Percentiles rank a stretch among this genome's conserved stretches.
These are phyloP conservation scores for Penicillium coprophilum DNA, from an alignment of 495 filamentous ascomycete species.

Conservation along the genomic window DNA sequence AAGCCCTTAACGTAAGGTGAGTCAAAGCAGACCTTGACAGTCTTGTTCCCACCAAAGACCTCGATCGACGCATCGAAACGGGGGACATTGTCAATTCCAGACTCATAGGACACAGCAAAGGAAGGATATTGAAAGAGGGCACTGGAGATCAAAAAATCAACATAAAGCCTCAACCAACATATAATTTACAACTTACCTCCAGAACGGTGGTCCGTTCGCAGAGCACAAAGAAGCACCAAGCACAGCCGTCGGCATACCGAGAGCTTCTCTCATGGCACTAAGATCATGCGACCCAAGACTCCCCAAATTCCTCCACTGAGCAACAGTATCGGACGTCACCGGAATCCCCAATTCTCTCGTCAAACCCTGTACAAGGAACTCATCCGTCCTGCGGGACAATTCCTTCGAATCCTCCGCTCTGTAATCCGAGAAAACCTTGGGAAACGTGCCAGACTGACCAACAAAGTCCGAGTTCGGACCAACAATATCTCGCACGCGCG, in stretches of 20 bases:
- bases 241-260: constrained; percentile 32
- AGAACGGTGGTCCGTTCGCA: constrained; percentile 6
- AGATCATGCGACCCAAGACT: constrained; percentile 48
- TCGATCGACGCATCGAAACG: constrained; percentile 51
- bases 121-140: constrained; percentile 18
- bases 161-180: neutral
- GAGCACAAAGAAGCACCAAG: constrained; percentile 10
- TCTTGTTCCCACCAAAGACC: constrained; percentile 47
- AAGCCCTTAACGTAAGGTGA: constrained; percentile 52
- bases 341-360: constrained; percentile 6
- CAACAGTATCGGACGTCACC: neutral
- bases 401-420: constrained; percentile 19
- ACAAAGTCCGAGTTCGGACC: constrained; percentile 46
- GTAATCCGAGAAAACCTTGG: constrained; percentile 37
- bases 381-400: constrained; percentile 5
- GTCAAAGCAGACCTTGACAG: constrained; percentile 38
- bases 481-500: constrained; percentile 44
- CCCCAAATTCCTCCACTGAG: constrained; percentile 29
- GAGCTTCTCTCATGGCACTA: constrained; percentile 44
- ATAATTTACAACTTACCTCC: constrained; percentile 7
- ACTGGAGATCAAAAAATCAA: neutral
- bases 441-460: constrained; percentile 44
- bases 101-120: constrained; percentile 52
- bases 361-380: constrained; percentile 16
- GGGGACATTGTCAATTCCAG: constrained; percentile 46